Percentiles rank a stretch among this genome's conserved stretches.
These are phyloP conservation scores for Deakozyma indianensis DNA, from an alignment of 805 yeast species.

Conservation along the genomic window DNA sequence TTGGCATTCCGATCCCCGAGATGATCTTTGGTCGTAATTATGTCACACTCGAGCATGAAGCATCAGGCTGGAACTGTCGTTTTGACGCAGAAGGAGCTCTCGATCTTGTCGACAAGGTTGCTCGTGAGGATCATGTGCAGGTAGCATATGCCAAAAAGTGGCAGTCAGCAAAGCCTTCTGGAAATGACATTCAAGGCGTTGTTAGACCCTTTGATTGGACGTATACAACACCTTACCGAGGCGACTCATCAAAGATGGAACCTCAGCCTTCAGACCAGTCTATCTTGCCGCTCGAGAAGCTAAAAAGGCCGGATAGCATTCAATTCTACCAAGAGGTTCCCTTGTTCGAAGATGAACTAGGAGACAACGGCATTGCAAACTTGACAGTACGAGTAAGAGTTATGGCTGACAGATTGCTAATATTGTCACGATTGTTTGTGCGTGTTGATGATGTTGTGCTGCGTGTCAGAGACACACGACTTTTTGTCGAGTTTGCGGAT, in stretches of 20 bases:
- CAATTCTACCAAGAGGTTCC: constrained; percentile 79
- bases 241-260: constrained; percentile 21
- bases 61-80: constrained; percentile 32
- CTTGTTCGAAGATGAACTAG: constrained; percentile 86
- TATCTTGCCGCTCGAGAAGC: constrained; percentile 53
- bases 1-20: constrained; percentile 82
- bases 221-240: constrained; percentile 67
- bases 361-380: constrained; percentile 85
- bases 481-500: constrained; percentile 62
- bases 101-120: constrained; percentile 40
- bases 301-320: constrained; percentile 69
- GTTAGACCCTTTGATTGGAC: constrained; percentile 95
- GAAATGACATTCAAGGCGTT: constrained; percentile 39
- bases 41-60: constrained; percentile 35
- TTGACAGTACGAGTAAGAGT: constrained; percentile 71
- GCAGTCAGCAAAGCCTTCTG: constrained; percentile 29
- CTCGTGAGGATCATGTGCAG: constrained; percentile 34
- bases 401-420: constrained; percentile 65
- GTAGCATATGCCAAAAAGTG: constrained; percentile 85
- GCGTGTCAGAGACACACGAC: constrained; percentile 70
- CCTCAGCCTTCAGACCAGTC: constrained; percentile 10
- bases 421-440: constrained; percentile 65
- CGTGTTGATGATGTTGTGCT: constrained; percentile 84
- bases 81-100: constrained; percentile 74
- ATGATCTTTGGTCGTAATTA: constrained; percentile 88